Evolutionary conservation across 1,284 basidiomycete genomes (phyloP).

Genomic region (Ceratobasidium sp.): DNA sequence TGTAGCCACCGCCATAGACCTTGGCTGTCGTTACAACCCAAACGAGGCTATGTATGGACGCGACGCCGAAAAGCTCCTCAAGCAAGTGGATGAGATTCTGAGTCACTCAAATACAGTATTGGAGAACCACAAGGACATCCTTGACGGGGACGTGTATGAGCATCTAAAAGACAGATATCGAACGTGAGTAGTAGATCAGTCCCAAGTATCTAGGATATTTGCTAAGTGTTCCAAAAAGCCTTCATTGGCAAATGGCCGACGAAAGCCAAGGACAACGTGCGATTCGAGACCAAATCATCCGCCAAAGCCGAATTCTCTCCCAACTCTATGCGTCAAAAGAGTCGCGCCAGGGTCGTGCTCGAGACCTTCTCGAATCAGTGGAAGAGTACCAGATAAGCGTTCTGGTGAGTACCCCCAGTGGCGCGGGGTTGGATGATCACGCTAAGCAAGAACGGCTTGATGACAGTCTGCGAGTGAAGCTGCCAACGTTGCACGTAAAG

Average conservation of each 20-base stretch:
- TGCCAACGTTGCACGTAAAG: background rate
- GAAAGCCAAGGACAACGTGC: slow-evolving; percentile 30
- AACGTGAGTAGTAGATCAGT: background rate
- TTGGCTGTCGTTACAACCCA: slow-evolving; percentile 12
- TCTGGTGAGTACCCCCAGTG: slow-evolving; percentile 15
- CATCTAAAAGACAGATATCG: slow-evolving; percentile 17
- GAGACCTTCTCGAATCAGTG: background rate
- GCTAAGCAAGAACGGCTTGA: background rate
- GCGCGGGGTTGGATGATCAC: background rate
- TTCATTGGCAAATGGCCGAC: slow-evolving; percentile 42
- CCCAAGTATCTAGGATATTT: background rate
- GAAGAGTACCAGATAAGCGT: slow-evolving; percentile 20
- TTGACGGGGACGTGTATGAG: background rate
- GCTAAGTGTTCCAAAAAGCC: slow-evolving; percentile 7
- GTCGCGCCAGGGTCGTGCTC: slow-evolving; percentile 8
- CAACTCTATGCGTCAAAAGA: slow-evolving; percentile 18
- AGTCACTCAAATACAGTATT: slow-evolving; percentile 5
- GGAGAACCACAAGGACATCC: slow-evolving; percentile 34
- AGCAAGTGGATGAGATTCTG: slow-evolving; percentile 30
- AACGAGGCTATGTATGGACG: background rate
- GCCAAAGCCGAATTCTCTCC: slow-evolving; percentile 28
- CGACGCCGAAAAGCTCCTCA: slow-evolving; percentile 13
- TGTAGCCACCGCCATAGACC: slow-evolving; percentile 20
- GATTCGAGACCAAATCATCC: slow-evolving; percentile 20
- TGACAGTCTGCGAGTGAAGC: slow-evolving; percentile 1